A percentile compares a stretch with the other conserved stretches of the same genome.
phyloP scores from a whole-genome alignment of 345 rosid genomes.

The Eutrema japonicum region DNA sequence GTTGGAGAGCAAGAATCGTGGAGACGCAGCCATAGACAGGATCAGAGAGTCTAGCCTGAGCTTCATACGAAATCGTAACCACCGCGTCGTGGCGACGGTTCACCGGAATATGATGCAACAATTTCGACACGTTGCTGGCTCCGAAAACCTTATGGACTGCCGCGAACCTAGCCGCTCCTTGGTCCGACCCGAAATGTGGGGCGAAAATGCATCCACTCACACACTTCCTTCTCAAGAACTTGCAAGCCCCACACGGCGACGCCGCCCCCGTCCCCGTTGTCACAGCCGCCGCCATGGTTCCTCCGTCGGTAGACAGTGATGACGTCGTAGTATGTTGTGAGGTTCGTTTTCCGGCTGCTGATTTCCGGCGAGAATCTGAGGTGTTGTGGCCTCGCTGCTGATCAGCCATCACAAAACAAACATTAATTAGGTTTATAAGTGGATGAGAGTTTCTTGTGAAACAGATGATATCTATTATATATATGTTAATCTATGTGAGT shows the following conservation, averaged over 20 bases:
- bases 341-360: constrained; percentile 35
- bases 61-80: constrained; percentile 87
- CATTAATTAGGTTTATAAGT: constrained; percentile 16
- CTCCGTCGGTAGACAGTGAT: constrained; percentile 35
- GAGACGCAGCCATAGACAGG: constrained; percentile 96
- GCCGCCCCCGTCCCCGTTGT: constrained; percentile 41
- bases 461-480: constrained; percentile 18
- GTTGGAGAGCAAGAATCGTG: constrained; percentile 88
- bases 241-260: constrained; percentile 95
- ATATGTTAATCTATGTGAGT: constrained; percentile 10
- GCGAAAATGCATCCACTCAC: constrained; percentile 91
- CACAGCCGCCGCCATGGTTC: constrained; percentile 27
- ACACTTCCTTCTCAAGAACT: constrained; percentile 95
- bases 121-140: constrained; percentile 91
- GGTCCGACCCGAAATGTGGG: constrained; percentile 90
- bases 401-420: constrained; percentile 54
- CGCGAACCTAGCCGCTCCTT: constrained; percentile 92
- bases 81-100: constrained; percentile 91
- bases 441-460: constrained; percentile 33
- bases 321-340: constrained; percentile 30
- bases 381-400: constrained; percentile 47
- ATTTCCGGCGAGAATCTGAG: constrained; percentile 57
- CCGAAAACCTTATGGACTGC: constrained; percentile 98
- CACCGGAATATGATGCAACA: constrained; percentile 77
- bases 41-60: constrained; percentile 95